phyloP scores from a whole-genome alignment of 2,329 filamentous ascomycete species.

The Trichoderma brevicompactum region DNA sequence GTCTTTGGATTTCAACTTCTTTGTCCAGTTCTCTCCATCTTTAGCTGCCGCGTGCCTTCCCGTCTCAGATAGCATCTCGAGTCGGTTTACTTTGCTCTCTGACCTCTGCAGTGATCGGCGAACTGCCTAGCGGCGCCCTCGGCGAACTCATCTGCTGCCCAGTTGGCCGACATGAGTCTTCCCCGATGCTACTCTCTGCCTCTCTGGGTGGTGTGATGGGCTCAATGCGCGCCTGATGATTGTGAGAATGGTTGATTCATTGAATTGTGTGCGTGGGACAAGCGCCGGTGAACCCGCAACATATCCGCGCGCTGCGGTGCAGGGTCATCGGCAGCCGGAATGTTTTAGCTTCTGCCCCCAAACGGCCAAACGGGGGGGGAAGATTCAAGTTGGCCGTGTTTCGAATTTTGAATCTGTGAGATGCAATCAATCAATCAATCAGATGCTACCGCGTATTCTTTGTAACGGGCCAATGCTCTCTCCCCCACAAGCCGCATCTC shows the following conservation, averaged over 20 bases:
- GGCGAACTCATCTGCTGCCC: slow-evolving; percentile 5
- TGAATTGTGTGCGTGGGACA: neutral
- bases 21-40: too few species aligned
- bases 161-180: slow-evolving; percentile 17
- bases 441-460: neutral
- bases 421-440: neutral
- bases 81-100: neutral
- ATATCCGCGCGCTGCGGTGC: neutral
- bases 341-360: slow-evolving; percentile 5
- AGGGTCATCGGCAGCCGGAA: slow-evolving; percentile 9
- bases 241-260: neutral
- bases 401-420: slow-evolving; percentile 2
- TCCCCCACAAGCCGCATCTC: slow-evolving; percentile 16
- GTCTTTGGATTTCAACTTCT: too few species aligned
- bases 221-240: neutral
- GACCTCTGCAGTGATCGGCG: neutral
- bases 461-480: neutral
- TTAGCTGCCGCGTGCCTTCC: neutral
- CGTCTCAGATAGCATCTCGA: neutral
- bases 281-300: slow-evolving; percentile 6
- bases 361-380: neutral
- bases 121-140: slow-evolving; percentile 15
- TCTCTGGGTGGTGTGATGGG: slow-evolving; percentile 10
- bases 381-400: slow-evolving; percentile 17
- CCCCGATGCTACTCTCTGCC: slow-evolving; percentile 15